phyloP scores from a whole-genome alignment of 2,329 filamentous ascomycete species.

The Seiridium unicorne region DNA sequence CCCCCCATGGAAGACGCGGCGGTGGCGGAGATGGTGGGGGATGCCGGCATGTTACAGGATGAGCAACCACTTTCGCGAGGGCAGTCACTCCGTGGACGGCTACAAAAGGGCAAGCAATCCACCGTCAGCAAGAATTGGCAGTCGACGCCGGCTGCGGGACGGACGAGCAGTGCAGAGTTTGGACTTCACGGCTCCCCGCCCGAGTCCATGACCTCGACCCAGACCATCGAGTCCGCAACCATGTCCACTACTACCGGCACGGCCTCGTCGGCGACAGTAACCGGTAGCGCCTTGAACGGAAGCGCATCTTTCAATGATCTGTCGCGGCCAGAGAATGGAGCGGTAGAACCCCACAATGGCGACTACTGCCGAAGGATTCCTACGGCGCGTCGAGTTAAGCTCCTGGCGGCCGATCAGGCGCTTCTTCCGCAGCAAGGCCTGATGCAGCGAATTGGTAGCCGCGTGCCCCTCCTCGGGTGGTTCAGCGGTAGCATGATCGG shows the following conservation, averaged over 20 bases:
- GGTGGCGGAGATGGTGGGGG: slow-evolving; percentile 50
- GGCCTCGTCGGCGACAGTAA: slow-evolving; percentile 45
- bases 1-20: slow-evolving; percentile 64
- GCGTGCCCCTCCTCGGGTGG: slow-evolving; percentile 70
- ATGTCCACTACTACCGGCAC: slow-evolving; percentile 40
- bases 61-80: slow-evolving; percentile 11
- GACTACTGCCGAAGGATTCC: slow-evolving; percentile 63
- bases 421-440: slow-evolving; percentile 67
- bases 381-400: slow-evolving; percentile 60
- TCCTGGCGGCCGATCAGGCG: slow-evolving; percentile 69
- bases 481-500: slow-evolving; percentile 74
- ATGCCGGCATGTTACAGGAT: slow-evolving; percentile 32
- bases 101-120: slow-evolving; percentile 7
- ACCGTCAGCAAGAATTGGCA: slow-evolving; percentile 31
- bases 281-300: slow-evolving; percentile 23
- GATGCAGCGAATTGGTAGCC: slow-evolving; percentile 60
- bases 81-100: slow-evolving; percentile 7
- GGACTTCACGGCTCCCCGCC: slow-evolving; percentile 38
- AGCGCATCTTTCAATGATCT: background rate
- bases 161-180: slow-evolving; percentile 23
- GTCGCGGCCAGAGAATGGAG: slow-evolving; percentile 7
- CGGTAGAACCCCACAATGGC: slow-evolving; percentile 30
- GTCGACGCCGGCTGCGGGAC: slow-evolving; percentile 9
- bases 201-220: slow-evolving; percentile 49
- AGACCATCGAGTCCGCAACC: slow-evolving; percentile 58